Base-by-base conservation (phyloP, 2,329 filamentous ascomycete genomes). In the Sporothrix pallida region DNA sequence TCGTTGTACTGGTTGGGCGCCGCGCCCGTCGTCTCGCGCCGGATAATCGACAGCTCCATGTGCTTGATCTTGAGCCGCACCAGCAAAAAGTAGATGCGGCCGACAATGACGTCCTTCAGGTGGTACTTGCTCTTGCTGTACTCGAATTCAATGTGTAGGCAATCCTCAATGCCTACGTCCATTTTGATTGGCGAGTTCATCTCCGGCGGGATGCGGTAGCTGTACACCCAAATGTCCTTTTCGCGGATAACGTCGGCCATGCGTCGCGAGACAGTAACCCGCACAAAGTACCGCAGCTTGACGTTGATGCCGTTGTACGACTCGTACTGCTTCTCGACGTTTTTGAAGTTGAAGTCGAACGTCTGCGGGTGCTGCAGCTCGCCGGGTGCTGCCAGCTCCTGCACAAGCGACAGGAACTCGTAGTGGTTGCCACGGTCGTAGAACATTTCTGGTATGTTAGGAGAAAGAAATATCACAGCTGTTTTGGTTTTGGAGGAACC, bases 221-320 rank as follows among this genome's bases (percentile, higher is more conserved):
- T 96, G 87, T 99, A 99, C 73, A 99, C 97, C 97, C 97, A 99
- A 77, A 99, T 92, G 83, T 99, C 97, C 88, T 99, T 99, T 85
- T 99, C 97, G 79, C 97, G 92, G 79, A 98, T 94, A 74, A 99
- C 95, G 81, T 99, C 96, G 79, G 94, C 94, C 94, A 99, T 98
- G 81, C 96, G 91, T 80, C 96, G 90, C 70, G 94, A 97, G 67
- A 99, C 96, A 50, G 96, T 99, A 78, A 98, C 96, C 78, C 95
- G 93, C 74, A 98, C 91, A 84, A 98, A 98, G 89, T 99, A 99
- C 78, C 96, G 94, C 81, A 99, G 89, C 87, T 97, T 97, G 80
- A 99, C 96, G 81, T 99, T 99, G 89, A 99, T 99, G 81, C 96
- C 96, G 82, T 97, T 97, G 88, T 99, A 99, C 77, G 95, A 98